Base-by-base conservation (phyloP, 768 basidiomycete species). In the Auricularia sp. region DNA sequence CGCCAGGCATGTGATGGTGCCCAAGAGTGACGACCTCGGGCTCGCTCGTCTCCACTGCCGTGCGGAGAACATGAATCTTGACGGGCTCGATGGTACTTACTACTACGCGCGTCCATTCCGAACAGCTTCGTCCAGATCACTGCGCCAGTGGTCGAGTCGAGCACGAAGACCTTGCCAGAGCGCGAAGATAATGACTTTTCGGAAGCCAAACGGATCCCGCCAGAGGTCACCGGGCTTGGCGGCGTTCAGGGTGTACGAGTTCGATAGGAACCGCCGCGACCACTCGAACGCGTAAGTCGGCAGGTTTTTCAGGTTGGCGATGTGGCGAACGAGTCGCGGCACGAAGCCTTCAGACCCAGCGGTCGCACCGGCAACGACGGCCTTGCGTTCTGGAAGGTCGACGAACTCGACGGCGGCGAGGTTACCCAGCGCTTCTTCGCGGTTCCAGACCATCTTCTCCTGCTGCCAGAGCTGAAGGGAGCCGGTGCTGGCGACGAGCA, bases 161-260 rank as follows among this genome's bases (percentile, higher is more conserved):
- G 74, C 0, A 86, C 94, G 70, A 86, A 93, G 0, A 94, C 68
- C 69, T 91, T 93, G 2, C 93, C 92, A 34, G 81, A 78, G 0
- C 77, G 68, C 3, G 90, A 92, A 0, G 86, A 96, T 82, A 53
- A 95, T 82, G 35, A 97, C 73, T 71, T 97, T 91, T 42, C 88
- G 81, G 75, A 97, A 92, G 0, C 93, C 93, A 71, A 95, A 96
- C 0, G 86, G 74, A 70, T 95, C 93, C 4, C 91, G 84, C 65
- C 79, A 76, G 0, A 87, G 77, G 0, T 74, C 72, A 29, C 77
- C 72, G 7, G 77, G 70, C 23, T 74, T 68, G 34, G 74, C 66
- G 4, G 78, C 68, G 18, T 42, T 42, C 33, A 73, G 67, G 59
- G 71, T 83, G 68, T 85, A 87, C 0, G 83, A 84, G 21, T 87